Evolutionary conservation across 2,329 filamentous ascomycete genomes (phyloP).

Genomic region (Aspergillus sp.): DNA sequence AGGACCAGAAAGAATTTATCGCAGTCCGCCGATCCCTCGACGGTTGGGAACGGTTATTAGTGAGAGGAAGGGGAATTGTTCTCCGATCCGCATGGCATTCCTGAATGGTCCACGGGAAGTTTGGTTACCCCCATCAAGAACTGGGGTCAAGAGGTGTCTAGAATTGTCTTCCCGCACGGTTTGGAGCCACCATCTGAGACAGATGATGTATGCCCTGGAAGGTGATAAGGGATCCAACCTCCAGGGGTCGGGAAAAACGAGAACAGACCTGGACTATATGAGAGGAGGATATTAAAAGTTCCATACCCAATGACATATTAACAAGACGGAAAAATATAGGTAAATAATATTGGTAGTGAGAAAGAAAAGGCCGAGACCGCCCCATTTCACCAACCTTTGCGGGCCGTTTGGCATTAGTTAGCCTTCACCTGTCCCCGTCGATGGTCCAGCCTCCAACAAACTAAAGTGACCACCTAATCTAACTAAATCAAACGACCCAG

Average conservation of each 20-base stretch:
- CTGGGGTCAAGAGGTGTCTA: slow-evolving; percentile 14
- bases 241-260: too few relatives aligned
- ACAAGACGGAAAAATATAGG: not conserved
- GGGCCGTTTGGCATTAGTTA: slow-evolving; percentile 9
- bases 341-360: not conserved
- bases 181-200: slow-evolving; percentile 12
- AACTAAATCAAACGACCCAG: slow-evolving; percentile 7
- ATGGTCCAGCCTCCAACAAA: slow-evolving; percentile 17
- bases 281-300: too few relatives aligned
- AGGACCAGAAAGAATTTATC: too few relatives aligned
- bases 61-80: not conserved
- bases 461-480: slow-evolving; percentile 1
- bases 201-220: slow-evolving; percentile 10
- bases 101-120: not conserved
- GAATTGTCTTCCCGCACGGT: slow-evolving; percentile 13
- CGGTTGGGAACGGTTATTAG: not conserved
- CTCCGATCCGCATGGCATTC: slow-evolving; percentile 1
- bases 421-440: slow-evolving; percentile 10
- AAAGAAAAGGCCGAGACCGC: slow-evolving; percentile 1
- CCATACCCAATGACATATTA: not conserved
- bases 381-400: slow-evolving; percentile 4
- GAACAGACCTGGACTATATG: too few relatives aligned
- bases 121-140: slow-evolving; percentile 3
- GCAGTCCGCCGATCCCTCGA: not conserved
- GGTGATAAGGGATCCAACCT: not conserved